phyloP scores from a whole-genome alignment of 2,329 filamentous ascomycete genomes.

The Ilyonectria robusta region DNA sequence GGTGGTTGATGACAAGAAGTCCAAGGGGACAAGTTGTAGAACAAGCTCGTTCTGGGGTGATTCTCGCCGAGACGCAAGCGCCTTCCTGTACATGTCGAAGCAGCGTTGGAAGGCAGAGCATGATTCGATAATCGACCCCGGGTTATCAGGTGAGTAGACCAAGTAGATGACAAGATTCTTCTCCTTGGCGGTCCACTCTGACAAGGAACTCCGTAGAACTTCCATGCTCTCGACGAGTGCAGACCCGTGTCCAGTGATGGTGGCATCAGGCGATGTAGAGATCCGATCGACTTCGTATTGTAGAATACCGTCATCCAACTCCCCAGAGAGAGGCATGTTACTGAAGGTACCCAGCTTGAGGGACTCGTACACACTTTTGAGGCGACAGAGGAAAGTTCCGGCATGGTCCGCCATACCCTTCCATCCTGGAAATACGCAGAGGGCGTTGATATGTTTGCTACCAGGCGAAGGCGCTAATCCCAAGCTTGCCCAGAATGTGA shows the following conservation, averaged over 20 bases:
- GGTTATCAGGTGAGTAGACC: slow-evolving; percentile 76
- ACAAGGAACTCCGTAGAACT: slow-evolving; percentile 62
- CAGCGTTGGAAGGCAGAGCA: slow-evolving; percentile 82
- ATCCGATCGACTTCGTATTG: slow-evolving; percentile 65
- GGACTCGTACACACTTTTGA: slow-evolving; percentile 80
- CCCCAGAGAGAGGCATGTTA: slow-evolving; percentile 59
- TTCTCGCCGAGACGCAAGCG: slow-evolving; percentile 58
- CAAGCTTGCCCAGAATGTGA: slow-evolving; percentile 86
- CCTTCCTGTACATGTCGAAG: slow-evolving; percentile 70
- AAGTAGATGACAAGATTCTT: slow-evolving; percentile 83
- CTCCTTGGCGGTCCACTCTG: slow-evolving; percentile 58
- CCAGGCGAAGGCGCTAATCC: slow-evolving; percentile 81
- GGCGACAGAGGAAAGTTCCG: slow-evolving; percentile 75
- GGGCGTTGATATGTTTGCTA: slow-evolving; percentile 77
- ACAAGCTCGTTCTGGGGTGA: slow-evolving; percentile 75
- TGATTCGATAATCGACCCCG: slow-evolving; percentile 75
- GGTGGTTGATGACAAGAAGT: slow-evolving; percentile 75
- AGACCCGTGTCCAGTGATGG: slow-evolving; percentile 60
- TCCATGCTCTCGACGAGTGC: slow-evolving; percentile 64
- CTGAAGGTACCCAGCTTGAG: slow-evolving; percentile 79
- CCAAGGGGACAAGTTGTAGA: slow-evolving; percentile 80
- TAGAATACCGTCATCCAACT: slow-evolving; percentile 62
- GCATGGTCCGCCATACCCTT: slow-evolving; percentile 74
- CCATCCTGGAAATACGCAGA: slow-evolving; percentile 79
- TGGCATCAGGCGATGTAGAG: slow-evolving; percentile 57